Conservation (phyloP, 2,329 filamentous ascomycete genomes). For the Colletotrichum gigasporum region DNA sequence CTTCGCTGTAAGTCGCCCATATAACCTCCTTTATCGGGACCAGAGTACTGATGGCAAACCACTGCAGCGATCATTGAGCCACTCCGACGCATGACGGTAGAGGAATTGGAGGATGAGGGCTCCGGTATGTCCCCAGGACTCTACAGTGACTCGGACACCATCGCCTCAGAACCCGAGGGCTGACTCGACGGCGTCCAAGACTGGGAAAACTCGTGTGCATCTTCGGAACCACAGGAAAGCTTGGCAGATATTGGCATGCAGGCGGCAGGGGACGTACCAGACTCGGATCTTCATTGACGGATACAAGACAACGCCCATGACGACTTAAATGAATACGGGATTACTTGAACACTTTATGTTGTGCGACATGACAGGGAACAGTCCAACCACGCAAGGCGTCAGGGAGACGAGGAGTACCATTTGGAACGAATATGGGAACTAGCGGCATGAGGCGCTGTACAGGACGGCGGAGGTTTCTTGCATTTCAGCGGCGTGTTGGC, state of each 20-base stretch:
- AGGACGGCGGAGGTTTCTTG: conserved; percentile 21
- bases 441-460: conserved; percentile 11
- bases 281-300: conserved; percentile 40
- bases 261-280: conserved; percentile 50
- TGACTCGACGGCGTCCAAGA: conserved; percentile 49
- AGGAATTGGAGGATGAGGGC: conserved; percentile 67
- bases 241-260: conserved; percentile 57
- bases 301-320: conserved; percentile 11
- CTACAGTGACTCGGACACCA: conserved; percentile 47
- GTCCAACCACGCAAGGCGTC: conserved; percentile 20
- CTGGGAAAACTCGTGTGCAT: conserved; percentile 64
- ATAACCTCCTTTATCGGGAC: background rate
- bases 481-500: conserved; percentile 23
- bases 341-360: conserved; percentile 13
- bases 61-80: conserved; percentile 51
- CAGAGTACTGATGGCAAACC: background rate
- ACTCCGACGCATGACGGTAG: conserved; percentile 65
- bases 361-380: conserved; percentile 19
- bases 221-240: conserved; percentile 64
- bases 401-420: conserved; percentile 10
- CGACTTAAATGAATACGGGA: conserved; percentile 25
- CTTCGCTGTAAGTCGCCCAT: conserved; percentile 46
- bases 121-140: conserved; percentile 59
- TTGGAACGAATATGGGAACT: conserved; percentile 5
- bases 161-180: conserved; percentile 46